A percentile compares a stretch with the other conserved stretches of the same genome.
These are phyloP conservation scores for Jamesozyma lodderae DNA, from an alignment of 805 yeast species.

Conservation along the genomic window DNA sequence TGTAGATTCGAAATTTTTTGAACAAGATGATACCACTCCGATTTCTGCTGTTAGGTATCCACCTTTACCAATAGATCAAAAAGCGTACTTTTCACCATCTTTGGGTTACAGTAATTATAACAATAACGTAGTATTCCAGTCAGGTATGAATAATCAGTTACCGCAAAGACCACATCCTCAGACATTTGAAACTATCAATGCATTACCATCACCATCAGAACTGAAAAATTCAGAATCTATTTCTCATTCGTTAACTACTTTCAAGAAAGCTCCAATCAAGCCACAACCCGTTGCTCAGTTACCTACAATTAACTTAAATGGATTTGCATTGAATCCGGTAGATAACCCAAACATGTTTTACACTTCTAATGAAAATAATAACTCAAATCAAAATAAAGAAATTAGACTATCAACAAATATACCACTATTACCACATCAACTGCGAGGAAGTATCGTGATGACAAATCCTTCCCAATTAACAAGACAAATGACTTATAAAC, in stretches of 20 bases:
- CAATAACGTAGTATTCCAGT: background rate
- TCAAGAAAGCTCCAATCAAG: slow-evolving; percentile 26
- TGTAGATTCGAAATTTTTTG: background rate
- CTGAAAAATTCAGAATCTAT: slow-evolving; percentile 25
- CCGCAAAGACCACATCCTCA: slow-evolving; percentile 23
- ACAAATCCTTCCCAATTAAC: slow-evolving; percentile 59
- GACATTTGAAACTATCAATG: slow-evolving; percentile 25
- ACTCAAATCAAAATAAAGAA: background rate
- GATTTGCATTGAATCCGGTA: slow-evolving; percentile 34
- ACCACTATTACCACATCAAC: slow-evolving; percentile 35
- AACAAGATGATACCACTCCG: background rate
- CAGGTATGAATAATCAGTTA: background rate
- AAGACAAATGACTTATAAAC: slow-evolving; percentile 44
- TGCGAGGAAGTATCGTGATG: slow-evolving; percentile 70
- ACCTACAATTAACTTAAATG: slow-evolving; percentile 4
- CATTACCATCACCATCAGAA: slow-evolving; percentile 33
- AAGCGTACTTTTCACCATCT: slow-evolving; percentile 1
- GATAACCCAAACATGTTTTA: slow-evolving; percentile 36
- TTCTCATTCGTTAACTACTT: slow-evolving; percentile 26
- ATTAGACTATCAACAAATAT: background rate
- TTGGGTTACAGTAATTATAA: background rate
- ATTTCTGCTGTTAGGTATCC: background rate
- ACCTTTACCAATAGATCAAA: slow-evolving; percentile 1
- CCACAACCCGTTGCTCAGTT: slow-evolving; percentile 13
- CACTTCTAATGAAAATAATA: slow-evolving; percentile 6